A percentile compares a stretch with the other conserved stretches of the same genome.
Conservation (phyloP, 768 basidiomycete genomes). For the Coprinopsis sp. region DNA sequence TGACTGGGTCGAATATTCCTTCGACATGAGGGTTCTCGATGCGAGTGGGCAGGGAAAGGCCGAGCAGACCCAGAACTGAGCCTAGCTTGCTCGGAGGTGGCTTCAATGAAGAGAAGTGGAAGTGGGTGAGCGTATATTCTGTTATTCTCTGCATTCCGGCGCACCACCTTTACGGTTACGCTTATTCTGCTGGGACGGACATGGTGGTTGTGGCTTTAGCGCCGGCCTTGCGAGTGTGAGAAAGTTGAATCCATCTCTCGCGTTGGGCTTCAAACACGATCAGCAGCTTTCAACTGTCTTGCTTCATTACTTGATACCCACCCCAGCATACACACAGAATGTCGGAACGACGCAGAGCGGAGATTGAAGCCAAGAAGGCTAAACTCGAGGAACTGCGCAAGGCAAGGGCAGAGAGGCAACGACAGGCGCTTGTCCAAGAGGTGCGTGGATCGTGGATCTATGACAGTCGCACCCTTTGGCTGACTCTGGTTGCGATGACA, state of each 20-base stretch:
- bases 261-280: no score
- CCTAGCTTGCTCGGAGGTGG: conserved; percentile 38
- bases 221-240: neutral
- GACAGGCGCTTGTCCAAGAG: conserved; percentile 42
- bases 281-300: neutral
- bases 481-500: neutral
- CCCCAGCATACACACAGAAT: conserved; percentile 14
- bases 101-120: conserved; percentile 50
- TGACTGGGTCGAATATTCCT: conserved; percentile 71
- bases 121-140: conserved; percentile 66
- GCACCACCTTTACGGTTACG: conserved; percentile 45
- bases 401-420: conserved; percentile 68
- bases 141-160: conserved; percentile 59
- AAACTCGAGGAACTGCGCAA: conserved; percentile 83
- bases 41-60: conserved; percentile 52
- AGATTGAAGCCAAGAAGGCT: conserved; percentile 86
- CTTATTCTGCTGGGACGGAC: conserved; percentile 39
- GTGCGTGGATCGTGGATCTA: conserved; percentile 30
- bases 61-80: conserved; percentile 49
- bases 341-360: conserved; percentile 71
- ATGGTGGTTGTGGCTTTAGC: conserved; percentile 21
- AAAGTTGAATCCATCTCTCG: neutral
- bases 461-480: neutral
- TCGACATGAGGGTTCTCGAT: conserved; percentile 69
- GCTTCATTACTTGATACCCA: neutral